Base-by-base conservation (phyloP, 768 basidiomycete species). In the Russula sp. region DNA sequence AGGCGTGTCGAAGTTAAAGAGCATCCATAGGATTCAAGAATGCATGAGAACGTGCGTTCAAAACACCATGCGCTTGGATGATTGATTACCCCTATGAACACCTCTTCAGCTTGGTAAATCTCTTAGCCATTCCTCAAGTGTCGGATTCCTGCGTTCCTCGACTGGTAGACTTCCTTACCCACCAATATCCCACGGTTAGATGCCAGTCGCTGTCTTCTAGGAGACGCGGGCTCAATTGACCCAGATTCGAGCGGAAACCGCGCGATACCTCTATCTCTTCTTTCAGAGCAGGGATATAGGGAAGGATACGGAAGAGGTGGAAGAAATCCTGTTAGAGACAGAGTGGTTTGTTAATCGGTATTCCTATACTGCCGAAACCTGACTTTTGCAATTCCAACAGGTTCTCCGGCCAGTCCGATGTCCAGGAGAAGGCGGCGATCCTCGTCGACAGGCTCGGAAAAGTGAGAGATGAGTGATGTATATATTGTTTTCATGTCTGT, bases 201-300 rank as follows among this genome's bases (percentile, higher is more conserved):
- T 40, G 45, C n/a, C 67, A 51, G 50, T 65, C 58, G 44, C 34
- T 31, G 4, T 63, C 54, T 60, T 66, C 65, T 59, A 54, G 61
- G 57, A 56, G 55, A 58, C 49, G 52, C 37, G 52, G 34, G 35
- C 64, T 48, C 49, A 47, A 65, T 57, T 68, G 45, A 59, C 42
- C 57, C 61, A 96, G 93, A 78, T 94, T 60, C 86, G 94, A 59
- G 79, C 85, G 10, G 84, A 86, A 63, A 85, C 90, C 1, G 90
- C 92, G 3, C 94, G 96, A 72, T 83, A 88, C 65, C 73, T 97
- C 8, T 97, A 94, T 70, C 76, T 91, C 32, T 79, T 84, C 16
- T 73, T 95, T 40, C 89, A 93, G 71, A 83, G 83, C 68, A 79
- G 79, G 51, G 90, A 91, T 66, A 70, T 88, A 9, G 84, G 79